Conservation (phyloP, 129 eudicot species). For the Centaurea solstitialis region DNA sequence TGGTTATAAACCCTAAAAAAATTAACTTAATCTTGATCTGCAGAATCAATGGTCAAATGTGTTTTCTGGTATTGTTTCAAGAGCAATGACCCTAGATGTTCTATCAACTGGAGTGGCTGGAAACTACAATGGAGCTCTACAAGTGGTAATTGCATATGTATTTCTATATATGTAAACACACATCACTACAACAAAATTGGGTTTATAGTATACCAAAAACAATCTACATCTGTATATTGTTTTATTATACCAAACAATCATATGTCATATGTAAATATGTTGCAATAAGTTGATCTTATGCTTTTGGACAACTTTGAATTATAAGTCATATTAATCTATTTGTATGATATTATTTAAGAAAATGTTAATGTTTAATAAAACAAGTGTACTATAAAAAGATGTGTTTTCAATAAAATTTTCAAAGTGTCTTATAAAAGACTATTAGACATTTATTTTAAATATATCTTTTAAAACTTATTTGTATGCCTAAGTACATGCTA, state of each 20-base stretch:
- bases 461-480: not conserved
- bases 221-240: not conserved
- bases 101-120: constrained; percentile 66
- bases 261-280: not conserved
- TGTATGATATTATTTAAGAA: not conserved
- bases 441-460: not conserved
- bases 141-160: constrained; percentile 67
- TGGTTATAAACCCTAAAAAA: not conserved
- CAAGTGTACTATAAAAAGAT: not conserved
- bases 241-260: not conserved
- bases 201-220: not conserved
- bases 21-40: not conserved
- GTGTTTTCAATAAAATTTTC: not conserved
- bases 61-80: constrained; percentile 66
- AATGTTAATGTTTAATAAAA: not conserved
- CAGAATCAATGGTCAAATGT: constrained; percentile 65
- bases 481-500: not conserved
- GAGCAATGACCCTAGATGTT: constrained; percentile 62
- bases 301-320: not conserved
- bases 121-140: constrained; percentile 86
- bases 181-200: not conserved
- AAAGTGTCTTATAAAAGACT: too few relatives aligned
- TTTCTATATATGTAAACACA: not conserved
- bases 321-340: not conserved
- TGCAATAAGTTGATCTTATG: not conserved